Percentiles rank a stretch among this genome's conserved stretches.
phyloP scores from a whole-genome alignment of 306 rosid species.

The Sindora glabra region DNA sequence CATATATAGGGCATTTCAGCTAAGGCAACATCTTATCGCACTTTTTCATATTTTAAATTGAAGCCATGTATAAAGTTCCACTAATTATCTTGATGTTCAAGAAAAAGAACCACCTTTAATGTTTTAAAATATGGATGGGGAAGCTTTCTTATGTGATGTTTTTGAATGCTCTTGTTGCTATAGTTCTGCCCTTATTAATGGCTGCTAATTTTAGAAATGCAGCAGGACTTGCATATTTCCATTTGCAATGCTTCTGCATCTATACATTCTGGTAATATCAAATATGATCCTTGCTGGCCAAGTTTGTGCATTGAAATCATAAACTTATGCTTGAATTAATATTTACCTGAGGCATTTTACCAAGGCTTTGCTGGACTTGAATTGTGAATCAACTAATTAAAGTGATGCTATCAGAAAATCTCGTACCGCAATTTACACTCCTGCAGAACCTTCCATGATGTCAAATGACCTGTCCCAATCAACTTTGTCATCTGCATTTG shows the following conservation, averaged over 20 bases:
- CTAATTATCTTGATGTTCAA: slow-evolving; percentile 2
- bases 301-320: neutral
- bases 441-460: slow-evolving; percentile 77
- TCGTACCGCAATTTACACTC: slow-evolving; percentile 76
- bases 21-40: neutral
- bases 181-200: neutral
- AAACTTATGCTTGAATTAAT: neutral
- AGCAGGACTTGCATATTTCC: neutral
- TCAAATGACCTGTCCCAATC: slow-evolving; percentile 56
- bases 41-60: neutral
- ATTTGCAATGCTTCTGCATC: neutral
- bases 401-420: slow-evolving; percentile 53
- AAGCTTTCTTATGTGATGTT: neutral
- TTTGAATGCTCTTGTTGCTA: slow-evolving; percentile 3
- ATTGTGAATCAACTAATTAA: slow-evolving; percentile 13
- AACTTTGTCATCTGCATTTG: slow-evolving; percentile 52
- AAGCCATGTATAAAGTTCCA: neutral
- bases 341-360: neutral
- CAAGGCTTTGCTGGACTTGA: slow-evolving; percentile 7
- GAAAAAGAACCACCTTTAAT: neutral
- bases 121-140: neutral
- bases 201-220: slow-evolving; percentile 6
- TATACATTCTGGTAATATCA: neutral
- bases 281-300: neutral
- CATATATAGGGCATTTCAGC: neutral